These are phyloP conservation scores for Yamadazyma diddensiae DNA, from an alignment of 1,139 yeast species.

Conservation along the genomic window DNA sequence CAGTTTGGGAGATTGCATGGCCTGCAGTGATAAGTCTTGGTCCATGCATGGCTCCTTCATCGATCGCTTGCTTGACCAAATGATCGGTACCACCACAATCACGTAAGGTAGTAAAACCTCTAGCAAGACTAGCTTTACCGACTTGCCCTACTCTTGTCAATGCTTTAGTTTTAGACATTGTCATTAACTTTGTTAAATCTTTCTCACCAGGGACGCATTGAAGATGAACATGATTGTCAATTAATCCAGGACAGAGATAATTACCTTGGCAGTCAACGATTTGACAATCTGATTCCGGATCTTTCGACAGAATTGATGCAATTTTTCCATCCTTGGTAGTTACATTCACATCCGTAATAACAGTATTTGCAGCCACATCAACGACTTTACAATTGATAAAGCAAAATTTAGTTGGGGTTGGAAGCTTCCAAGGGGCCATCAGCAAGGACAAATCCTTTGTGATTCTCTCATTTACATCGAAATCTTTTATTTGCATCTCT, in stretches of 20 bases:
- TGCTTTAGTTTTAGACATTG: conserved; percentile 15
- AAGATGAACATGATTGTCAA: conserved; percentile 21
- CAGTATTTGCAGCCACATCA: conserved; percentile 14
- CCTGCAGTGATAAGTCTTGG: conserved; percentile 20
- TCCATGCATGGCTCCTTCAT: conserved; percentile 19
- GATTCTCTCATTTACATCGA: conserved; percentile 21
- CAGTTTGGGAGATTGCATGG: conserved; percentile 21
- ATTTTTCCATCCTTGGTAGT: conserved; percentile 15
- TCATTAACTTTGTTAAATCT: conserved; percentile 14
- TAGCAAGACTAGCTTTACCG: conserved; percentile 15
- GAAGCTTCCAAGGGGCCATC: conserved; percentile 19
- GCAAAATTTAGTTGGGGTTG: conserved; percentile 14
- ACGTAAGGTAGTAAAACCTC: conserved; percentile 22
- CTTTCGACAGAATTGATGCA: neutral
- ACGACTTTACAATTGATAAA: conserved; percentile 16
- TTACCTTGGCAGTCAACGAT: conserved; percentile 18
- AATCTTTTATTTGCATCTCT: conserved; percentile 14
- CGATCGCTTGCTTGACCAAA: conserved; percentile 16
- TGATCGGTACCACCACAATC: conserved; percentile 22
- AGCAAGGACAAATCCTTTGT: conserved; percentile 15
- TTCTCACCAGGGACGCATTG: conserved; percentile 20
- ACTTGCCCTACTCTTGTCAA: conserved; percentile 16
- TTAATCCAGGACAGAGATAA: conserved; percentile 19
- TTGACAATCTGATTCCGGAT: conserved; percentile 4
- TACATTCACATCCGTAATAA: conserved; percentile 12